Conservation (phyloP, 768 basidiomycete genomes). For the Russula sp. region DNA sequence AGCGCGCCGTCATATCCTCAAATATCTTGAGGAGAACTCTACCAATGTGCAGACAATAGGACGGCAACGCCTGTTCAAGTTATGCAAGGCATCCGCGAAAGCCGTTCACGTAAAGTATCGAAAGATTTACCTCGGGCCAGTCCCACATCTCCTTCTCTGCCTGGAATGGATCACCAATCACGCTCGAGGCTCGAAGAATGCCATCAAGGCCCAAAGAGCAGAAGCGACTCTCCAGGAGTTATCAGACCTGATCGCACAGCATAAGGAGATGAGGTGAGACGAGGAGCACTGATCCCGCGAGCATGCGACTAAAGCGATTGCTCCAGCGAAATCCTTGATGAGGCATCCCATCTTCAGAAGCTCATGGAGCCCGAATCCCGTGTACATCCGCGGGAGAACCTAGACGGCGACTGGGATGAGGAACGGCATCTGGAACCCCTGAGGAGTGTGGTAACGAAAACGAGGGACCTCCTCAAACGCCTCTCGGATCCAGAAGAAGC, state of each 20-base stretch:
- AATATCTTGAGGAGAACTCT: background rate
- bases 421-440: background rate
- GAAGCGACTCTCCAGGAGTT: conserved; percentile 1
- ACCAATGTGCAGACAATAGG: background rate
- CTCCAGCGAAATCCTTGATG: background rate
- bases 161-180: conserved; percentile 6
- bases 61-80: conserved; percentile 2
- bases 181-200: background rate
- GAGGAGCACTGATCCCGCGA: background rate
- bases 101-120: conserved; percentile 1
- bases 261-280: background rate
- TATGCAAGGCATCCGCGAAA: conserved; percentile 4
- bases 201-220: background rate
- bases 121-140: conserved; percentile 8
- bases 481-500: background rate
- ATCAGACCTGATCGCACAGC: background rate
- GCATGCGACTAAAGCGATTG: background rate
- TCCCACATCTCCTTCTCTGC: conserved; percentile 16
- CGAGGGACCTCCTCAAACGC: background rate
- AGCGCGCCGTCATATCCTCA: background rate
- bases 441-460: background rate
- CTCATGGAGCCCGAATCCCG: background rate
- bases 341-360: background rate
- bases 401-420: background rate
- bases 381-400: background rate